Base-by-base conservation (phyloP, 2,329 filamentous ascomycete genomes). In the Fusarium sp. region DNA sequence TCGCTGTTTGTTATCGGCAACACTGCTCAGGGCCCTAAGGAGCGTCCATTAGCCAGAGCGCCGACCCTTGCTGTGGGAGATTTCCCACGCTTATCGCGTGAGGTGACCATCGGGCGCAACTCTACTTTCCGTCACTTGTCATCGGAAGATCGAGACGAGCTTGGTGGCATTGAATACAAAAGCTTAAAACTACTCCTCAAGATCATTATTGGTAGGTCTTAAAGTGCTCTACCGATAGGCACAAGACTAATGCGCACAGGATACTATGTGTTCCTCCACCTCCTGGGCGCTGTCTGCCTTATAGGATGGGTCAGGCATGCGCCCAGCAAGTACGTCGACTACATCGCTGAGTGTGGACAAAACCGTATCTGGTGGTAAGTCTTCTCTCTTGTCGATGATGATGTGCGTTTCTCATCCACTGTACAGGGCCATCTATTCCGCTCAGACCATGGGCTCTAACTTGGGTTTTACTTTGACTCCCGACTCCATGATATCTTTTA, bases 401-500 rank as follows among this genome's bases (percentile, higher is more conserved):
- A 11, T 22, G 10, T 20, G 8, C 9, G 24, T 6, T 25, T 43
- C 71, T 74, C 42, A 73, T 46, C 8, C 10, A 16, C 10, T 5
- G n/a, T 27, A 8, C 15, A 84, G 83, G 84, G 83, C 80, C 3
- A 79, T 86, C 30, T 87, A 83, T 73, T 83, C 84, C 1, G 79
- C 84, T 1, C 83, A 86, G 63, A 87, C 85, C 1, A 86, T 86
- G 79, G 77, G 83, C 16, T 78, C 83, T 56, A 88, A 88, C 63
- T 79, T 88, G 7, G 87, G 87, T 24, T 83, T 87, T 59, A 86
- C 86, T 1, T 79, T 89, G 11, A 86, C 87, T 0, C 85, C 87
- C 1, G 84, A 87, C 56, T 87, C 85, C 4, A 86, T 87, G 84
- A 76, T 85, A 12, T 77, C 78, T 1, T 87, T 87, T 70, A 80